Base-by-base conservation (phyloP, 768 basidiomycete genomes). In the Leccinum barrowsii region DNA sequence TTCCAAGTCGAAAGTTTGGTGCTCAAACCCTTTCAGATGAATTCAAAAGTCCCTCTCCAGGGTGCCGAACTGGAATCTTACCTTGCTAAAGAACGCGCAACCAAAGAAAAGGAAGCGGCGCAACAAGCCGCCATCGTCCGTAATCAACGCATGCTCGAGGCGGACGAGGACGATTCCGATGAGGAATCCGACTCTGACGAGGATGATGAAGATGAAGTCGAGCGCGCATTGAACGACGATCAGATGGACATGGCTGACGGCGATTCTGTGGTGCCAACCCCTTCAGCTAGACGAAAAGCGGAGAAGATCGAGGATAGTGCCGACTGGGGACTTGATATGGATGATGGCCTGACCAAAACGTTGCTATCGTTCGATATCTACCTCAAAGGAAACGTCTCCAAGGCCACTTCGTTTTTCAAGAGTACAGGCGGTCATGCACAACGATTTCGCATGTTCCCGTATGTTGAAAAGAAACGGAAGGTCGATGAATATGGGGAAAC, bases 401-500 rank as follows among this genome's bases (percentile, higher is more conserved):
- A 90, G 63, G 79, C 89, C 24, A 90, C 85, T 1, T 87, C 88
- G 2, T 94, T 94, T 76, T 96, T 94, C 80, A 94, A 93, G 72
- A 87, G 77, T 58, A 77, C 84, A 8, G 85, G 84, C 13, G 78
- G 80, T 10, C 86, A 89, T 63, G 76, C 82, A 15, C 91, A 90
- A 62, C 79, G 97, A 54, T 98, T 91, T 72, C 82, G 96, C 62
- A 98, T 98, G 94, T 98, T 98, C 75, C 97, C 97, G 0, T 94
- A 93, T 63, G 85, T 96, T 28, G 96, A 98, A 75, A 89, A 92
- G 74, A 92, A 89, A 68, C 78, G 93, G 63, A 82, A 90, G 63
- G 91, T 98, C 21, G 97, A 99, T 69, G 92, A 91, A 64, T 99
- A 92, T 70, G 97, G 97, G 8, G 97, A 99, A 77, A 89, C 86